phyloP scores from a whole-genome alignment of 2,329 filamentous ascomycete species.

The Sphaerostilbella broomeana region DNA sequence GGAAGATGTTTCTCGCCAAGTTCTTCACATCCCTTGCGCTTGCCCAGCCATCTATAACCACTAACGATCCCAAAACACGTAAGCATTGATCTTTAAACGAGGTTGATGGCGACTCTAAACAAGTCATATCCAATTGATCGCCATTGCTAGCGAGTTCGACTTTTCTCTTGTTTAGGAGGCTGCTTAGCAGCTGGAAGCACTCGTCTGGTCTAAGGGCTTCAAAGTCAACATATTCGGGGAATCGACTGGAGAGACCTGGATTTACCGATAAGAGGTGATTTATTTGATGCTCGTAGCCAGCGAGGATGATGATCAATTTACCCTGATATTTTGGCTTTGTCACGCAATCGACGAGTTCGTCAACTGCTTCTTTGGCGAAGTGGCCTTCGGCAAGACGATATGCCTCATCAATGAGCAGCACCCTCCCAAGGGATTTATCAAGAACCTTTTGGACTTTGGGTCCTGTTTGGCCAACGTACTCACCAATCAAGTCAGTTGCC shows the following conservation, averaged over 20 bases:
- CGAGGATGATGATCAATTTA: constrained; percentile 61
- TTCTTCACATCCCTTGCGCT: constrained; percentile 57
- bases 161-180: constrained; percentile 33
- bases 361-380: constrained; percentile 52
- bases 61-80: constrained; percentile 34
- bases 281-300: constrained; percentile 62
- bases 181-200: constrained; percentile 31
- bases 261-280: constrained; percentile 56
- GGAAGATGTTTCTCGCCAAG: constrained; percentile 45
- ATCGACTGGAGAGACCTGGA: constrained; percentile 56
- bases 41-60: constrained; percentile 47
- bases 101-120: constrained; percentile 18
- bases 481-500: constrained; percentile 59
- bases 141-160: constrained; percentile 14
- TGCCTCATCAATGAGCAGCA: constrained; percentile 67
- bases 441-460: constrained; percentile 55
- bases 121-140: constrained; percentile 20
- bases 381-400: constrained; percentile 53
- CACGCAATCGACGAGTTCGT: constrained; percentile 45
- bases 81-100: constrained; percentile 13
- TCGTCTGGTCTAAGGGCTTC: constrained; percentile 33
- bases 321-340: constrained; percentile 51
- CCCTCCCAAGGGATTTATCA: constrained; percentile 56
- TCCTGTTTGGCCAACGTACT: constrained; percentile 63
- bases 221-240: constrained; percentile 57